Conservation (phyloP, 805 yeast species). For the Schizosaccharomyces lindneri region DNA sequence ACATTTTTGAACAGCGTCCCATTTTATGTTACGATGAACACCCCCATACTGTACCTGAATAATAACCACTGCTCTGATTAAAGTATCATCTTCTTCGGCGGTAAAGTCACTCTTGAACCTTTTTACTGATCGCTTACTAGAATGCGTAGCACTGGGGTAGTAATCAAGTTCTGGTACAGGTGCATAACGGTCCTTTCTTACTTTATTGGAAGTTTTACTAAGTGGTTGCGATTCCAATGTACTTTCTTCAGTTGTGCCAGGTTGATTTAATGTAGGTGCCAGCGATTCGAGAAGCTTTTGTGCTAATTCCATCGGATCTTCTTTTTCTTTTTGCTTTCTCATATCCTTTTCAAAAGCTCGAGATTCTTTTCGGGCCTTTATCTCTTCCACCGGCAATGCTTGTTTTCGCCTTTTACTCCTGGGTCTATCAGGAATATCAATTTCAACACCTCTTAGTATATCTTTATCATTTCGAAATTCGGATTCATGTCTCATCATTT, state of each 20-base stretch:
- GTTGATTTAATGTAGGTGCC: neutral
- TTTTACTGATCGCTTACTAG: neutral
- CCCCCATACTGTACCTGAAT: neutral
- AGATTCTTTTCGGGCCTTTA: neutral
- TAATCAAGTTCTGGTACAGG: neutral
- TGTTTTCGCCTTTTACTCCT: neutral
- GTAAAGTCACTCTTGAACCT: neutral
- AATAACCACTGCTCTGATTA: neutral
- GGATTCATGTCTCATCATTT: neutral
- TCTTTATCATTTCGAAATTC: neutral
- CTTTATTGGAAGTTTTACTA: neutral
- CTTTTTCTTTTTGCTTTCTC: neutral
- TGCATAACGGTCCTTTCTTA: neutral
- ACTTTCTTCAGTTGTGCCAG: neutral
- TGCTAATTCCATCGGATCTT: neutral
- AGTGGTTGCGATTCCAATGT: neutral
- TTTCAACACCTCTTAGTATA: neutral
- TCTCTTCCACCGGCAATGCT: neutral
- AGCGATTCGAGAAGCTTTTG: neutral
- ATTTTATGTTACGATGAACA: neutral
- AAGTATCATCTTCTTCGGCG: neutral
- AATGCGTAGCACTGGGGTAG: neutral
- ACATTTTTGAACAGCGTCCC: constrained; percentile 1
- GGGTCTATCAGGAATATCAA: neutral
- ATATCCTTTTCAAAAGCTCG: neutral